A percentile compares a stretch with the other conserved stretches of the same genome.
Evolutionary conservation across 2,329 filamentous ascomycete species (phyloP).

Genomic region (Fusarium annulatum): DNA sequence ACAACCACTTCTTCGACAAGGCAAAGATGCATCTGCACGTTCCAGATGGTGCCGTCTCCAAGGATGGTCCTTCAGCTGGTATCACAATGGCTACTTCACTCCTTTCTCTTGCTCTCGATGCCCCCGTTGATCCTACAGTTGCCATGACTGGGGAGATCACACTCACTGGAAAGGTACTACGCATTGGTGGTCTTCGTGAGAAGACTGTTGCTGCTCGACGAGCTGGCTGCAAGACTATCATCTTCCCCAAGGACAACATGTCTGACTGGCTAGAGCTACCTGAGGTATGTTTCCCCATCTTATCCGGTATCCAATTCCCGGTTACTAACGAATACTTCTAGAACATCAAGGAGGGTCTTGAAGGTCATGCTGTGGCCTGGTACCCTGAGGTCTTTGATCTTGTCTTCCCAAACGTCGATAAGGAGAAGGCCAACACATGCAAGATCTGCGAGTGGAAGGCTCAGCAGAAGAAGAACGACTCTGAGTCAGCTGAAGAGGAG

Average conservation of each 20-base stretch:
- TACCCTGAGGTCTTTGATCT: slow-evolving; percentile 93
- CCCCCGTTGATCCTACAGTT: slow-evolving; percentile 82
- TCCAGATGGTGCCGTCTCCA: slow-evolving; percentile 93
- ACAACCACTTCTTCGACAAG: slow-evolving; percentile 96
- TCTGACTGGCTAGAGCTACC: slow-evolving; percentile 98
- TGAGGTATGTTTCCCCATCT: slow-evolving; percentile 73
- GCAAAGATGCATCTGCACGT: slow-evolving; percentile 96
- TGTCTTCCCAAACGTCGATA: slow-evolving; percentile 86
- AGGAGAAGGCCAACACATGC: slow-evolving; percentile 78
- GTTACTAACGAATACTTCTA: slow-evolving; percentile 53
- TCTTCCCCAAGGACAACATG: slow-evolving; percentile 95
- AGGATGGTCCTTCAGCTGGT: slow-evolving; percentile 92
- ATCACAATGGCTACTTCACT: slow-evolving; percentile 98
- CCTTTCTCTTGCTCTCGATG: slow-evolving; percentile 84
- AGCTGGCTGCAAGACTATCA: slow-evolving; percentile 90
- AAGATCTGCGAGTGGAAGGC: slow-evolving; percentile 68
- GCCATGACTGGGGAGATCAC: slow-evolving; percentile 99
- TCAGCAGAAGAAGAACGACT: slow-evolving; percentile 53
- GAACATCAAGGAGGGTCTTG: slow-evolving; percentile 98
- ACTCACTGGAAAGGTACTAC: slow-evolving; percentile 93
- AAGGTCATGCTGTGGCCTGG: slow-evolving; percentile 92
- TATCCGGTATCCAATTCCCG: not conserved
- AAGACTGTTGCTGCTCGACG: slow-evolving; percentile 96
- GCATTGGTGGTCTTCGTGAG: slow-evolving; percentile 93
- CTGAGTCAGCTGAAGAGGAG: slow-evolving; percentile 51